Base-by-base conservation (phyloP, 108 stramenopile species). In the Ochromonas danica region DNA sequence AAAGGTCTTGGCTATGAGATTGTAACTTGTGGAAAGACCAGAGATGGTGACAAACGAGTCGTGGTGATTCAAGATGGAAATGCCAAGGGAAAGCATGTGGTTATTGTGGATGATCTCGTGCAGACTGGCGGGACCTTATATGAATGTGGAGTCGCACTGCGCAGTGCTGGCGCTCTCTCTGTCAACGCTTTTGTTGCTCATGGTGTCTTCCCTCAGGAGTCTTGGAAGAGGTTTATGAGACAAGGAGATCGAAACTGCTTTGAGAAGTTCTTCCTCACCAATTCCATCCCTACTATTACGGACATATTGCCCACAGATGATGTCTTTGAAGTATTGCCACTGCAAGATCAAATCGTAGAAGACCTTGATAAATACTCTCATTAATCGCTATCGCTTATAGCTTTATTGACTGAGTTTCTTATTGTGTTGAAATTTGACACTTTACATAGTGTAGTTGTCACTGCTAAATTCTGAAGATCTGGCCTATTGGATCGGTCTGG, bases 101-200 rank as follows among this genome's bases (percentile, higher is more conserved):
- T 85, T 25, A 74, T 85, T 67, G 85, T 85, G 17, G 85, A 85
- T 43, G 85, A 82, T 61, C 39, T 85, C 17, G 62, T 85, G n/a
- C 81, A 85, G 2, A 79, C 79, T 0, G 82, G 79, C 0, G 1
- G 72, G 1, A 82, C 85, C 27, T 70, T 82, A 33, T 70, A 6
- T 36, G 61, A 62, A 22, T n/a, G 40, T 61, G 80, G 42, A 6
- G 22, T 43, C 25, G 38, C 31, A 0, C 42, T 85, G n/a, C 30
- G 38, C 40, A 31, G 1, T 17, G 42, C 43, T 1, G 85, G 85
- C 43, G 85, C 85, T 25, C 28, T 30, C 31, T 42, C 43, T 30
- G 62, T 85, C 31, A 33, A 39, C 35, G 80, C 75, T n/a, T 85
- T 71, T 79, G 78, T 40, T 25, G 78, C 79, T 17, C 85, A 85